Evolutionary conservation across 2,329 filamentous ascomycete genomes (phyloP).

Genomic region (Penicillium sp.): DNA sequence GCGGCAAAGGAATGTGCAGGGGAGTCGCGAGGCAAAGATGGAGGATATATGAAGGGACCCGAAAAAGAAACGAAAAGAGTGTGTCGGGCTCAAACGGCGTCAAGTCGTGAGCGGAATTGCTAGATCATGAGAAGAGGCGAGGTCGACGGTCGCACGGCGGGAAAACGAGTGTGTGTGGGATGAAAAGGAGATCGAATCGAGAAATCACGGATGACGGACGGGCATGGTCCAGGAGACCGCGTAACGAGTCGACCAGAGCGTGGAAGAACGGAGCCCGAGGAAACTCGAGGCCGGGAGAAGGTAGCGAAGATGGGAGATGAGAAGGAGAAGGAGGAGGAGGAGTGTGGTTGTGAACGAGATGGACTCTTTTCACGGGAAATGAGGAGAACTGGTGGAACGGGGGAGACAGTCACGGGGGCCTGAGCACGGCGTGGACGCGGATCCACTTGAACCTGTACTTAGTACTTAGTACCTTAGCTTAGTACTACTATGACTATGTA

Average conservation of each 20-base stretch:
- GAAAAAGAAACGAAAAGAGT: conserved; percentile 25
- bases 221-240: conserved; percentile 27
- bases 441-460: neutral
- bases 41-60: neutral
- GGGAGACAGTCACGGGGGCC: conserved; percentile 8
- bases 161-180: conserved; percentile 26
- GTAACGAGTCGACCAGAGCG: conserved; percentile 11
- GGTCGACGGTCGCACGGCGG: neutral
- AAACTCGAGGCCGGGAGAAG: conserved; percentile 9
- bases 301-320: conserved; percentile 8
- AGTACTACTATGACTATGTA: too few species aligned
- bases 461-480: too few species aligned
- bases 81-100: conserved; percentile 36
- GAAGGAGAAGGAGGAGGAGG: neutral
- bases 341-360: conserved; percentile 1
- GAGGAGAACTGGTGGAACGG: neutral
- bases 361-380: conserved; percentile 5
- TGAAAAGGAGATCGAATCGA: conserved; percentile 12
- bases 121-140: conserved; percentile 26
- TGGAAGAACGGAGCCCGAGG: neutral
- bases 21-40: neutral
- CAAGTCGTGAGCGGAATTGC: conserved; percentile 37
- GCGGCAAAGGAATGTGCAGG: conserved; percentile 16
- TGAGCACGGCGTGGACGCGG: conserved; percentile 5
- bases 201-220: conserved; percentile 16